Evolutionary conservation across 2,329 filamentous ascomycete species (phyloP).

Genomic region (Colletotrichum echinochloae): DNA sequence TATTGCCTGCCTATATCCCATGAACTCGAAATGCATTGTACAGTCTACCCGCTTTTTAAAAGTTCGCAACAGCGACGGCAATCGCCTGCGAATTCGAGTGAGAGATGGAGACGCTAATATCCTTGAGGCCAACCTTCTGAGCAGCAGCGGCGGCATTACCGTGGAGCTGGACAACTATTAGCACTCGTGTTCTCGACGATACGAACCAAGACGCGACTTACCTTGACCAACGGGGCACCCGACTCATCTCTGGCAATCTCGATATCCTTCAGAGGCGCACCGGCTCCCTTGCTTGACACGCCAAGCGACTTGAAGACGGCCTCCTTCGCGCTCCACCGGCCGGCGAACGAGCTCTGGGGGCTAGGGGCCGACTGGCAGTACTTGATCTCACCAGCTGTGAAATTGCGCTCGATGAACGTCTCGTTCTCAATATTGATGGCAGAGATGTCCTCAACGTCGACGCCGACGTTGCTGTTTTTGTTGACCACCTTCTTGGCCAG

Average conservation of each 20-base stretch:
- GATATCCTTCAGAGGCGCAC: conserved; percentile 92
- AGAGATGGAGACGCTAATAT: conserved; percentile 92
- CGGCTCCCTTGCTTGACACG: conserved; percentile 86
- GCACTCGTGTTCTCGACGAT: conserved; percentile 38
- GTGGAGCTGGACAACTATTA: conserved; percentile 75
- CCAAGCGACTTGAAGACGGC: conserved; percentile 98
- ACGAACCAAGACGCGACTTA: conserved; percentile 63
- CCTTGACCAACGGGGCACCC: conserved; percentile 85
- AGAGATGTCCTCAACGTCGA: conserved; percentile 91
- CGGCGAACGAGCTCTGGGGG: conserved; percentile 91
- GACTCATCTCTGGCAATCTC: conserved; percentile 86
- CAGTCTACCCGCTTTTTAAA: conserved; percentile 60
- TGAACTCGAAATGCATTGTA: conserved; percentile 40
- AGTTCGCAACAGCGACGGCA: conserved; percentile 88
- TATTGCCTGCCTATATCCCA: conserved; percentile 41
- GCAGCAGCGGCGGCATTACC: conserved; percentile 87
- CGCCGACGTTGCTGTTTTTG: conserved; percentile 83
- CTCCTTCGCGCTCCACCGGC: conserved; percentile 97
- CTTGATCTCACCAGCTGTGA: conserved; percentile 83
- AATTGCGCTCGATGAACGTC: conserved; percentile 95
- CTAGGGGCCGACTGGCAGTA: conserved; percentile 87
- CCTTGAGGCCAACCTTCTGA: conserved; percentile 87
- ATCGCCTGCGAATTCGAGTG: conserved; percentile 96
- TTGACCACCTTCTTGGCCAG: conserved; percentile 74
- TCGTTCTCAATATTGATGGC: conserved; percentile 94